phyloP scores from a whole-genome alignment of 208 protist genomes.

The Leishmania gerbilli region DNA sequence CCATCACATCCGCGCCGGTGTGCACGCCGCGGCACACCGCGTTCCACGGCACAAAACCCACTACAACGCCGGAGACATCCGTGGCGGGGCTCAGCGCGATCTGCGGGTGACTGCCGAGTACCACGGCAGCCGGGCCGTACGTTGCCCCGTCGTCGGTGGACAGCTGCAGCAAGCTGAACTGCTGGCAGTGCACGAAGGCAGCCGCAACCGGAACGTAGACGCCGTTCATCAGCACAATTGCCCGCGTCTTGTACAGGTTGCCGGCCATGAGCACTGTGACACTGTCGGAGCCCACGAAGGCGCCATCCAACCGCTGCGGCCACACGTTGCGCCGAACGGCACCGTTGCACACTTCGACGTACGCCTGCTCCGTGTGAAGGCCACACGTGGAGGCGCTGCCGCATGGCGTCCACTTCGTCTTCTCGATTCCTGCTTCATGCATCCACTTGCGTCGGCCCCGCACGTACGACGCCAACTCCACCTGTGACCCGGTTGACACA shows the following conservation, averaged over 20 bases:
- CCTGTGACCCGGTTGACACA: constrained; percentile 29
- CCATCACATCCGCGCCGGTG: constrained; percentile 31
- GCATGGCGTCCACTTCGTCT: constrained; percentile 44
- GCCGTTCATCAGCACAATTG: constrained; percentile 32
- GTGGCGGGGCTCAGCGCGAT: constrained; percentile 27
- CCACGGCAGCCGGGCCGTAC: constrained; percentile 48
- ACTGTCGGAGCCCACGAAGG: constrained; percentile 35
- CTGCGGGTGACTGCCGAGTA: constrained; percentile 40
- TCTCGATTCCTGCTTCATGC: constrained; percentile 30
- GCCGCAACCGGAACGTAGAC: constrained; percentile 42
- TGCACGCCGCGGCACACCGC: constrained; percentile 27
- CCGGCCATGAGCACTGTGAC: constrained; percentile 41
- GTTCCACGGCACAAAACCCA: constrained; percentile 56
- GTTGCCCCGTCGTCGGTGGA: constrained; percentile 32
- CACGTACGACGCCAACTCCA: constrained; percentile 33
- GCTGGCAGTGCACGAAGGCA: constrained; percentile 42
- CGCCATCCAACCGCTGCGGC: constrained; percentile 44
- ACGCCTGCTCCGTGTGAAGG: constrained; percentile 25
- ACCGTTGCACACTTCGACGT: constrained; percentile 47
- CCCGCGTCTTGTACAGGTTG: constrained; percentile 28
- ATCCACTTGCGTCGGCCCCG: constrained; percentile 44
- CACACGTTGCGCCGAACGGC: constrained; percentile 23
- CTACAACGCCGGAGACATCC: constrained; percentile 38
- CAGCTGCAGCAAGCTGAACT: constrained; percentile 37
- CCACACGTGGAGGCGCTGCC: constrained; percentile 45